Base-by-base conservation (phyloP, 805 yeast species). In the Candida oleophila region DNA sequence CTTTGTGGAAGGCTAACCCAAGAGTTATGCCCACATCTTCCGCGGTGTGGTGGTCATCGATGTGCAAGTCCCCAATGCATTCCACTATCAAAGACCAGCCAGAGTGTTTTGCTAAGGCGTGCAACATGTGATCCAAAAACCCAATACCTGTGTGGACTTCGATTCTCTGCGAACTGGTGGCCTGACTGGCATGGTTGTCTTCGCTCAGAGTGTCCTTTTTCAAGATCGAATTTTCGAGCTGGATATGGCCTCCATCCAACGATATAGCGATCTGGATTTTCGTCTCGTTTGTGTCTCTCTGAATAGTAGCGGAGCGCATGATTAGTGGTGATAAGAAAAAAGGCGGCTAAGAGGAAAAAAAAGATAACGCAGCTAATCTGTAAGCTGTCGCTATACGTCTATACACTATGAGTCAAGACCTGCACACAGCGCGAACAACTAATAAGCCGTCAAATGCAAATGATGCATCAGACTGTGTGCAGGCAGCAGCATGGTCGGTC, bases 41-140 rank as follows among this genome's bases (percentile, higher is more conserved):
- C 3, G 96, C 86, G 1, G 96, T 83, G 68, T 94, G 99, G 66
- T 94, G 99, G 68, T 94, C 99, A 66, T 94, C 99, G 45, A 94
- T 91, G 66, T 90, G 95, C 55, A 90, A 72, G 65, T 94, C 99
- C 39, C 99, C 99, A 48, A 85, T 79, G 67, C 98, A 92, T 62
- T 87, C 96, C 16, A 94, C 78, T 30, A 88, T 74, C 47, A 94
- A 62, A 11, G 96, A 88, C 99, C 98, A 94, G 15, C 98, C 98
- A 1, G 96, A 76, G 67, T 94, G 99, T 61, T 94, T 94, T 35
- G 98, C 97, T 56, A 94, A 74, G 0, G 99, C 99, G 59, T 92
- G 97, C 41, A 94, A 73, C 99, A 94, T 94, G 67, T 94, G 99
- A 71, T 94, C 98, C 48, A 92, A 70, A 62, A 94, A 94, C 1